phyloP scores from a whole-genome alignment of 2,329 filamentous ascomycete species.

The Microsporum audouinii region DNA sequence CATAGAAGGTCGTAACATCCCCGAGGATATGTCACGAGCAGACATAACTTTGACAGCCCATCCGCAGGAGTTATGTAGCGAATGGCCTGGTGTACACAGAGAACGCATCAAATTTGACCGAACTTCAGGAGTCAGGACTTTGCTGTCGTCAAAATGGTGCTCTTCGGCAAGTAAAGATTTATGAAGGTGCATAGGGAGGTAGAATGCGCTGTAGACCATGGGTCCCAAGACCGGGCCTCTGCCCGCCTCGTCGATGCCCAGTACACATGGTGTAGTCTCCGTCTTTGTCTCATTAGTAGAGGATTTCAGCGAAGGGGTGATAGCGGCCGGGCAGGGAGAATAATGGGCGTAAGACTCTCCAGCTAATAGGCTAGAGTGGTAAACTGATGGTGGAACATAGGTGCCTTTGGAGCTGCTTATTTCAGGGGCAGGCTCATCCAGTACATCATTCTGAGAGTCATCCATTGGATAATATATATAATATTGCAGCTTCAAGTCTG shows the following conservation, averaged over 20 bases:
- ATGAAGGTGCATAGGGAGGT: constrained; percentile 52
- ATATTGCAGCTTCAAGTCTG: not conserved
- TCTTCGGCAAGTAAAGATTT: constrained; percentile 63
- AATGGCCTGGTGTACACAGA: constrained; percentile 55
- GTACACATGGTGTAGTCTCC: constrained; percentile 51
- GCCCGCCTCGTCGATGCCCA: constrained; percentile 90
- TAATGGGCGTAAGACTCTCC: constrained; percentile 62
- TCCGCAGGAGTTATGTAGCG: constrained; percentile 56
- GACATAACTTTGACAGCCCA: constrained; percentile 77
- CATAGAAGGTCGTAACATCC: constrained; percentile 53
- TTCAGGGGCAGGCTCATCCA: constrained; percentile 23
- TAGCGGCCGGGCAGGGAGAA: constrained; percentile 53
- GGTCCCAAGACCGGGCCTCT: constrained; percentile 80
- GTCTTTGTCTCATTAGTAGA: constrained; percentile 19
- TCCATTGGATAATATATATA: constrained; percentile 21
- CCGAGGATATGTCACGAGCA: constrained; percentile 67
- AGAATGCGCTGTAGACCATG: constrained; percentile 61
- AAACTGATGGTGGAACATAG: constrained; percentile 61
- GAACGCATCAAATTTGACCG: constrained; percentile 60
- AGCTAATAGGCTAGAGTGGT: constrained; percentile 44
- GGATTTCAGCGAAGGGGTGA: constrained; percentile 37
- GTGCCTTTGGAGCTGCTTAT: constrained; percentile 21
- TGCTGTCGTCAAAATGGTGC: constrained; percentile 90
- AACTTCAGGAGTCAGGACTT: constrained; percentile 71
- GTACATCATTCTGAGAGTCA: constrained; percentile 15